Evolutionary conservation across 1,284 basidiomycete species (phyloP), one percentile per base, ranked within the genome.

Genomic region (Puccinia novopanici): DNA sequence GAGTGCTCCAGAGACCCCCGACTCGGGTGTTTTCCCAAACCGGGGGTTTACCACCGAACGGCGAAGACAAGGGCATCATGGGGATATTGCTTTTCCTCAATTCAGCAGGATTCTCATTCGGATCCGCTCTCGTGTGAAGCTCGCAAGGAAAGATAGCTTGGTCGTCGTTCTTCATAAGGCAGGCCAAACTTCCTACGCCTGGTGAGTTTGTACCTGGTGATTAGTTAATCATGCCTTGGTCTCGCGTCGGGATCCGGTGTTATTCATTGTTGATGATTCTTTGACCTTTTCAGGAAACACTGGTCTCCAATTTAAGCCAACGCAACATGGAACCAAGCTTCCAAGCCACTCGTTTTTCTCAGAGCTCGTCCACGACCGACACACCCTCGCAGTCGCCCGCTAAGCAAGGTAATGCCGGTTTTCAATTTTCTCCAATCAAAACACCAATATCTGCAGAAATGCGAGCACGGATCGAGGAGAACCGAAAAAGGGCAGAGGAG

Each of bases 381-480:
- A 54, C 68, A 34, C 68, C 68, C 34, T 37, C 27, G 22, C 48
- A 40, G 27, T 54, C 68, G 24, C 68, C 68, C 5, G 19, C 27
- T 15, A 54, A 52, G 19, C 15, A 15, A 37, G 37, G 48, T 19
- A 13, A 37, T 37, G 17, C 15, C 27, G 54, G 27, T 24, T 13
- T 40, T n/a, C 68, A 71, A 40, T 24, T 27, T 24, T 52, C 68
- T 19, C 68, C 68, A 34, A 54, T 27, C 48, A 71, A 71, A 45
- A 71, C 48, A 3, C 68, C 68, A 34, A 30, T 71, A 5, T 52
- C 68, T n/a, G 52, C 68, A 52, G 68, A 71, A 52, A 27, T 52
- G 48, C 68, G 68, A 15, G 68, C 68, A 22, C 68, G 68, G 68
- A 71, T 71, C 6, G 68, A 71, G 45, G 50, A 71, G 50, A 71